Conservation (phyloP, 495 filamentous ascomycete species). For the Aspergillus kassunensis region DNA sequence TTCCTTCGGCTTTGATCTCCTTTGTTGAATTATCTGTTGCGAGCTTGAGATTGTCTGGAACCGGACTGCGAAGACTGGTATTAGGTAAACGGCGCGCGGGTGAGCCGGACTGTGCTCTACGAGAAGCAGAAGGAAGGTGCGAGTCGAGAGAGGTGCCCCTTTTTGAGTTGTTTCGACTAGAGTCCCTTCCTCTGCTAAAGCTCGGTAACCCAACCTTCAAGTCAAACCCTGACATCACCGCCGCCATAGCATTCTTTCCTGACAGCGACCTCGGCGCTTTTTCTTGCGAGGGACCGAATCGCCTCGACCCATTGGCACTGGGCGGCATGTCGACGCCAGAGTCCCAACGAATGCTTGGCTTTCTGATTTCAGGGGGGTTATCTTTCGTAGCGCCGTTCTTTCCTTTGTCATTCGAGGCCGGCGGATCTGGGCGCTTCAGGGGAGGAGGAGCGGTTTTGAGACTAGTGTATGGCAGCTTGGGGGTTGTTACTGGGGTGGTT, state of each 20-base stretch:
- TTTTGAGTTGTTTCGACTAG: conserved; percentile 44
- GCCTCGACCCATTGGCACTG: conserved; percentile 12
- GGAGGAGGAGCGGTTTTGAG: conserved; percentile 13
- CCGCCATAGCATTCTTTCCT: conserved; percentile 31
- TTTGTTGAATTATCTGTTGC: conserved; percentile 11
- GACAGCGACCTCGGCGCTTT: conserved; percentile 20
- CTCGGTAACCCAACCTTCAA: conserved; percentile 32
- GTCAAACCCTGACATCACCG: conserved; percentile 40
- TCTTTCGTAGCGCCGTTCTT: conserved; percentile 13
- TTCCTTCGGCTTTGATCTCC: conserved; percentile 30
- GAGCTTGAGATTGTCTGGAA: conserved; percentile 31
- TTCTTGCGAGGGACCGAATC: conserved; percentile 12
- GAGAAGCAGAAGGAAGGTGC: conserved; percentile 53
- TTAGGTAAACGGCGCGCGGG: conserved; percentile 44
- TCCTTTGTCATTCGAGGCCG: conserved; percentile 7
- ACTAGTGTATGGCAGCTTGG: conserved; percentile 2
- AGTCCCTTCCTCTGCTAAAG: conserved; percentile 37
- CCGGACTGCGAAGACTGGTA: conserved; percentile 26
- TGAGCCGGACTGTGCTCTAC: conserved; percentile 54
- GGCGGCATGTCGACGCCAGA: conserved; percentile 20
- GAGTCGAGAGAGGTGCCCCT: conserved; percentile 55
- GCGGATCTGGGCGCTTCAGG: conserved; percentile 9
- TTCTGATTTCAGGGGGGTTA: conserved; percentile 4
- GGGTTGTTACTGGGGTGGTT: conserved; percentile 10
- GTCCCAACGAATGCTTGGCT: conserved; percentile 25